Evolutionary conservation across 306 rosid species (phyloP).

Genomic region (Crataegus laevigata): DNA sequence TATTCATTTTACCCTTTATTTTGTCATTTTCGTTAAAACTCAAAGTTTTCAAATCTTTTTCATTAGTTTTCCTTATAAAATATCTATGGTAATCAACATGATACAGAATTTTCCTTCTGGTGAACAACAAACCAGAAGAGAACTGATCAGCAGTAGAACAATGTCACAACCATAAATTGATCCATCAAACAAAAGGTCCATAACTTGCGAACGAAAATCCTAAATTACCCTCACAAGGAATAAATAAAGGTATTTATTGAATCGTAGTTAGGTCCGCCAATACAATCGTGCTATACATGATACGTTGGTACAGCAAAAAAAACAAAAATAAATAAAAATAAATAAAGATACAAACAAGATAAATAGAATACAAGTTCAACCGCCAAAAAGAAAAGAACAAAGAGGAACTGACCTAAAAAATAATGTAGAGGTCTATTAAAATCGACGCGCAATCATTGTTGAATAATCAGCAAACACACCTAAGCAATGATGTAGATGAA

Average conservation of each 20-base stretch:
- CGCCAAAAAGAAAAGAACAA: background rate
- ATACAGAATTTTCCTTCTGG: background rate
- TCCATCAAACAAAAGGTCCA: background rate
- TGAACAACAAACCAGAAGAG: background rate
- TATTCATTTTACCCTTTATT: too few relatives aligned
- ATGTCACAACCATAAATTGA: background rate
- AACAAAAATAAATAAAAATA: background rate
- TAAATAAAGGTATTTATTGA: constrained; percentile 2
- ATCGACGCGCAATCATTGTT: constrained; percentile 18
- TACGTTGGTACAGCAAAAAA: constrained; percentile 11
- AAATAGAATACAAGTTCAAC: constrained; percentile 13
- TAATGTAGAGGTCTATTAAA: constrained; percentile 26
- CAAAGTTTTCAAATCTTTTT: too few relatives aligned
- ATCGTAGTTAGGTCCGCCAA: constrained; percentile 6
- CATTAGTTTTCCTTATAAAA: too few relatives aligned
- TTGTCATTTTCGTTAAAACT: too few relatives aligned
- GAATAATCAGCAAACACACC: constrained; percentile 18
- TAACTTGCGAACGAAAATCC: background rate
- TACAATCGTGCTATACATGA: constrained; percentile 22
- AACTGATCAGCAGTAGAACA: background rate
- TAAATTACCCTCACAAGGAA: background rate
- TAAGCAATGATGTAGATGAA: constrained; percentile 21
- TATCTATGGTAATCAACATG: background rate
- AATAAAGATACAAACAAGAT: constrained; percentile 32
- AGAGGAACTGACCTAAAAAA: constrained; percentile 17